These are phyloP conservation scores for Peniophora sp. DNA, from an alignment of 1,284 basidiomycete species.

Conservation along the genomic window DNA sequence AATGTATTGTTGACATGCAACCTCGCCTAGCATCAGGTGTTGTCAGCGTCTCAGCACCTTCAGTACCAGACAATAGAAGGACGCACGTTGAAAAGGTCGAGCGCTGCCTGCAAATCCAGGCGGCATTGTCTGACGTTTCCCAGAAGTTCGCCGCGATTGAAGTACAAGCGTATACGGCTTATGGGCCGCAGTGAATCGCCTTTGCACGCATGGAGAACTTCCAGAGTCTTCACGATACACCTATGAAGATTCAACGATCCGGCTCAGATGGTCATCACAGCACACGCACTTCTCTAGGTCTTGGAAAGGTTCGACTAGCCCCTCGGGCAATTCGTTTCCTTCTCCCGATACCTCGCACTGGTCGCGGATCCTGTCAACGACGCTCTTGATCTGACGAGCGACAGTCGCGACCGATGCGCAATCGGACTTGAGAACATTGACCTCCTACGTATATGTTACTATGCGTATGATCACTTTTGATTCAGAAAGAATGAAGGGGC, in stretches of 20 bases:
- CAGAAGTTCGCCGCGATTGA: neutral
- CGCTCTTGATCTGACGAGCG: neutral
- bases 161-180: neutral
- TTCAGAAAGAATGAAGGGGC: neutral
- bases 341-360: neutral
- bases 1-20: too few relatives aligned
- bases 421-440: neutral
- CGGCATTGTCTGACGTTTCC: neutral
- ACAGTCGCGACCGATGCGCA: neutral
- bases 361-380: neutral
- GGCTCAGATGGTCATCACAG: neutral
- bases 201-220: neutral
- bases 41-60: neutral
- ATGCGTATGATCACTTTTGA: neutral
- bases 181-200: neutral
- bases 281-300: neutral
- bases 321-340: neutral
- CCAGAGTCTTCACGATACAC: neutral
- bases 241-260: neutral
- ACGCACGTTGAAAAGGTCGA: neutral
- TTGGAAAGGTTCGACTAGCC: neutral
- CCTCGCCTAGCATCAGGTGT: too few relatives aligned
- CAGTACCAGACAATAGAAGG: neutral
- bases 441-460: neutral
- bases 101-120: neutral